Base-by-base conservation (phyloP, 805 yeast species). In the Saturnispora galanensis region DNA sequence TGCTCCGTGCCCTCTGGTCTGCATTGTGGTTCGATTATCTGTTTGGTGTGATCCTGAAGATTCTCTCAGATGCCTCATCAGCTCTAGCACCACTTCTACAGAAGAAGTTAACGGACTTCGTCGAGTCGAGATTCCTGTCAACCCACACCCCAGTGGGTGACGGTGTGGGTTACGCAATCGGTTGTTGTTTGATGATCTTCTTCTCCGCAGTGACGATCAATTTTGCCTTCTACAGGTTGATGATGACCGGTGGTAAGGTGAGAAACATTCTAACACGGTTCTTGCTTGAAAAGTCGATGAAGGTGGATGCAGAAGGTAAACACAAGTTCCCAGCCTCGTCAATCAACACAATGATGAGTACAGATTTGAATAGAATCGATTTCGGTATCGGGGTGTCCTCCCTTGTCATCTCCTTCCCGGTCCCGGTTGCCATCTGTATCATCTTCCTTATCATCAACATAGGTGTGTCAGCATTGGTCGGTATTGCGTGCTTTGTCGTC, bases 361-460 rank as follows among this genome's bases (percentile, higher is more conserved):
- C 95, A 0, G 96, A 88, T 60, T 65, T 87, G 36, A 72, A 86
- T 30, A 76, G 95, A 59, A 69, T 87, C 30, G 95, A 85, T 60
- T 71, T 84, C 51, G 85, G 88, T 8, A 57, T 80, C 32, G 79
- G 78, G 1, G 80, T 79, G 48, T 77, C 81, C 54, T 85, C 85
- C 12, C 77, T 82, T 53, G 55, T 80, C 31, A 59, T 81, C 50
- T 66, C 77, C 1, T 79, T 81, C 58, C 84, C 86, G 0, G 65
- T 81, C 5, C 72, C 85, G 0, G 64, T 85, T 41, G 68, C 69
- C 5, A 75, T 83, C 47, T 73, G 79, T 44, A 65, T 83, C 21
- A 87, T 74, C 1, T 63, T 87, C n/a, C 70, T 88, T 39, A 67
- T 83, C 42, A 66, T 71, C 44, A 79, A 81, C 56, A 67, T 88